Evolutionary conservation across 805 yeast species (phyloP), one percentile per base, ranked within the genome.

Genomic region (Nakazawaea peltata): DNA sequence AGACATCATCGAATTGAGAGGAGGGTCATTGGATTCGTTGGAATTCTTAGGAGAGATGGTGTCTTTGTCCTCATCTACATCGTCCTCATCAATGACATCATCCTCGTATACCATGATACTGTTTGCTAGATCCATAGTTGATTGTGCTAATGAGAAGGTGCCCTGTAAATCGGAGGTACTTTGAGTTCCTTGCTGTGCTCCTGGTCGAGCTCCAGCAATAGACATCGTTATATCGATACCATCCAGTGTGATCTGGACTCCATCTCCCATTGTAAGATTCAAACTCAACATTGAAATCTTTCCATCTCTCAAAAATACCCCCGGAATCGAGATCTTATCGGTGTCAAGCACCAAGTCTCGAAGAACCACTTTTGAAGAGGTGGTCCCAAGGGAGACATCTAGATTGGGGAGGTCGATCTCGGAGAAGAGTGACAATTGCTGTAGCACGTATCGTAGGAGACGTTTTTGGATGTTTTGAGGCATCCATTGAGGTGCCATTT

Each of bases 391-490:
- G 4, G 94, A 78, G 0, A 88, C 86, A 48, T 86, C 92, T 35
- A 88, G 54, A 50, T 86, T 81, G 14, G 86, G 81, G 14, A 86
- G 63, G 53, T 87, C 94, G 16, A 87, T 71, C 44, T 80, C 82
- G 1, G 95, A 81, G 49, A 88, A 84, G 28, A 88, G 59, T 12
- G 88, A 76, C 29, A 87, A 71, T 55, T 85, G 90, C 51, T 82
- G 84, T 18, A 88, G 68, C 4, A 87, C 74, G 54, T 85, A 86
- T 28, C 82, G 74, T 28, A 88, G 70, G 26, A 87, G 69, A 46
- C 94, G 65, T 57, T 83, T 81, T 49, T 87, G 95, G 28, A 88
- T 66, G 56, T 81, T 83, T 53, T 80, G 90, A 5, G 94, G 90
- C 55, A 84, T 69, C 94, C 95, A 85, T 50, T 46, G 60, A 47